Conservation (phyloP, 2,329 filamentous ascomycete species). For the Venturia oleaginea region DNA sequence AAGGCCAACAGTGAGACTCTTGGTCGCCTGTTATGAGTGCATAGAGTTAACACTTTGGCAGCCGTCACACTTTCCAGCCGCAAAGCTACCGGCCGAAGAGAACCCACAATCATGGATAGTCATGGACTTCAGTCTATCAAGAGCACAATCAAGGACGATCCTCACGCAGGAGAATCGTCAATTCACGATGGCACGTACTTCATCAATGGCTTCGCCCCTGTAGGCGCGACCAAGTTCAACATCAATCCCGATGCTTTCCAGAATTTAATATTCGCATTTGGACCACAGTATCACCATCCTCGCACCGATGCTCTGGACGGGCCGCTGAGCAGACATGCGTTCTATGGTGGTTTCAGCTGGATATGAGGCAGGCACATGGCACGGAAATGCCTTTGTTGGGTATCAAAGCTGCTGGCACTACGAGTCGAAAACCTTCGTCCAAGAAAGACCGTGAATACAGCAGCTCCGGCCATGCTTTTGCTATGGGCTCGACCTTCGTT, state of each 20-base stretch:
- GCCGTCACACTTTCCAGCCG: conserved; percentile 50
- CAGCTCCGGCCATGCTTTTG: conserved; percentile 25
- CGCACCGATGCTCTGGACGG: conserved; percentile 36
- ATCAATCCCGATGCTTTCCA: conserved; percentile 42
- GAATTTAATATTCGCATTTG: conserved; percentile 48
- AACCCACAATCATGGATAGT: conserved; percentile 34
- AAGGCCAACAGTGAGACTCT: conserved; percentile 28
- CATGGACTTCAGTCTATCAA: conserved; percentile 23
- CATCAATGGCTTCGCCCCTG: conserved; percentile 44
- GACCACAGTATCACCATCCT: conserved; percentile 36
- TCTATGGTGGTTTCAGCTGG: conserved; percentile 48
- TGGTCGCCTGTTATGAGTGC: background rate
- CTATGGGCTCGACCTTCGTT: conserved; percentile 50
- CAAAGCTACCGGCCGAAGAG: conserved; percentile 40
- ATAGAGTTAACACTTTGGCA: conserved; percentile 6
- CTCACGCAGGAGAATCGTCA: background rate
- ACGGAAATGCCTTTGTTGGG: conserved; percentile 22
- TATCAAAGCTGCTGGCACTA: conserved; percentile 18
- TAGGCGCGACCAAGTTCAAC: conserved; percentile 32
- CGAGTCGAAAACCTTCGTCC: conserved; percentile 7
- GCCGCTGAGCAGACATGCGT: conserved; percentile 43
- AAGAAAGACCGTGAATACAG: conserved; percentile 22
- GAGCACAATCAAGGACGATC: conserved; percentile 27
- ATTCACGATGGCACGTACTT: conserved; percentile 29
- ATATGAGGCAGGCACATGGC: conserved; percentile 37